phyloP scores from a whole-genome alignment of 768 basidiomycete species.

The Postia placenta region DNA sequence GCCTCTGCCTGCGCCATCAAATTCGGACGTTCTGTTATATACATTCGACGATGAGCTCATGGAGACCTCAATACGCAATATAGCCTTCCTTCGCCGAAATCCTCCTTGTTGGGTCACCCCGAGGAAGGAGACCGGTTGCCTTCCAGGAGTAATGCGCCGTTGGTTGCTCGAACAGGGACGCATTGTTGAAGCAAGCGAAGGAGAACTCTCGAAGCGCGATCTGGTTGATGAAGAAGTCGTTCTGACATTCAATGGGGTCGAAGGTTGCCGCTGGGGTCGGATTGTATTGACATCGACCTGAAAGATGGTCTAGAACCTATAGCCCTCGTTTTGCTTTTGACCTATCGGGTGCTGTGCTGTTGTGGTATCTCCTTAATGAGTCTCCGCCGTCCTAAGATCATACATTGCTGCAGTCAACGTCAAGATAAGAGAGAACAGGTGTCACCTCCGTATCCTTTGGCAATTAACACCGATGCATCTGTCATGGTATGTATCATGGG shows the following conservation, averaged over 20 bases:
- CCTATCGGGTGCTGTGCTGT: too few relatives aligned
- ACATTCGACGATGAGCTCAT: conserved; percentile 44
- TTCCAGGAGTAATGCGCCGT: conserved; percentile 64
- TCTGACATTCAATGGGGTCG: conserved; percentile 66
- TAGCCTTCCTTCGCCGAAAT: conserved; percentile 51
- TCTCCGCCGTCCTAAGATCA: too few relatives aligned
- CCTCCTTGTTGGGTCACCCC: conserved; percentile 61
- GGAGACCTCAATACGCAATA: conserved; percentile 67
- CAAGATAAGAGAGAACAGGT: too few relatives aligned
- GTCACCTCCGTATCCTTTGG: too few relatives aligned
- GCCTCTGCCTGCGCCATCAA: conserved; percentile 18
- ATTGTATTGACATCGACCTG: too few relatives aligned
- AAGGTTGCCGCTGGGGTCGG: conserved; percentile 57
- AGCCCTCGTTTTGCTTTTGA: neutral
- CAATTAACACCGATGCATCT: too few relatives aligned
- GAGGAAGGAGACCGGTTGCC: conserved; percentile 50
- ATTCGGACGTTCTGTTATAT: conserved; percentile 59
- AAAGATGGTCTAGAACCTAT: too few relatives aligned
- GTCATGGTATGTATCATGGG: too few relatives aligned
- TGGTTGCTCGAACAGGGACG: conserved; percentile 59
- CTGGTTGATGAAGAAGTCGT: conserved; percentile 56
- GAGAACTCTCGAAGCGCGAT: conserved; percentile 34
- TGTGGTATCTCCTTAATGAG: too few relatives aligned
- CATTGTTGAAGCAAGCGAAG: conserved; percentile 44
- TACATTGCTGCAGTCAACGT: too few relatives aligned